Conservation (phyloP, 495 filamentous ascomycete species). For the Cenococcum geophilum region DNA sequence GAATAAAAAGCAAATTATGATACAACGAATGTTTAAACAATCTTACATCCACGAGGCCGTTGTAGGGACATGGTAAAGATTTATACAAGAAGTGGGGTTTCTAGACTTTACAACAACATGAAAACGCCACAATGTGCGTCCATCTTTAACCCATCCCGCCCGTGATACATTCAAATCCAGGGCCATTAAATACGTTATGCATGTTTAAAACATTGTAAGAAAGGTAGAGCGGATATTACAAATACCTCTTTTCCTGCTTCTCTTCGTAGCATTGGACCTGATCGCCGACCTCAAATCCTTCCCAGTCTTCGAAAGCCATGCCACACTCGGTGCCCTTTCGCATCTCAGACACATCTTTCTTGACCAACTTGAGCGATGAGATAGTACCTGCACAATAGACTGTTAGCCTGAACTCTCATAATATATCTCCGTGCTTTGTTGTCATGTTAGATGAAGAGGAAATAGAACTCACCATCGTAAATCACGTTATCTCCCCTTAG, state of each 20-base stretch:
- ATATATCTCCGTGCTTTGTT: background rate
- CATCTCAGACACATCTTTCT: conserved; percentile 85
- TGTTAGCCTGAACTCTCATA: conserved; percentile 15
- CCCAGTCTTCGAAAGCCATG: conserved; percentile 75
- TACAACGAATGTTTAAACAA: background rate
- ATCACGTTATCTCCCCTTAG: conserved; percentile 61
- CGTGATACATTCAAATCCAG: background rate
- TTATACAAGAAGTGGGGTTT: background rate
- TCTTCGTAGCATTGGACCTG: conserved; percentile 82
- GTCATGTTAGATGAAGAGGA: conserved; percentile 12
- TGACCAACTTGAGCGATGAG: conserved; percentile 77
- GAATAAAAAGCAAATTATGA: background rate
- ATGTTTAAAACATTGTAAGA: background rate
- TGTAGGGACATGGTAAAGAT: background rate
- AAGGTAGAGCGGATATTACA: conserved; percentile 43
- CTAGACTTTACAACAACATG: background rate
- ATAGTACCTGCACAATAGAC: conserved; percentile 53
- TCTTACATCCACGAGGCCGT: background rate
- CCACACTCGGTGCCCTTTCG: conserved; percentile 90
- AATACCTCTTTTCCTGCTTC: conserved; percentile 59
- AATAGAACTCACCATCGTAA: conserved; percentile 64
- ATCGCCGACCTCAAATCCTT: conserved; percentile 73
- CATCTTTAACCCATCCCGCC: background rate
- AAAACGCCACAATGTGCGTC: background rate
- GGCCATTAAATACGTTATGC: background rate